phyloP scores from a whole-genome alignment of 129 eudicot genomes.

The Lactuca saligna region DNA sequence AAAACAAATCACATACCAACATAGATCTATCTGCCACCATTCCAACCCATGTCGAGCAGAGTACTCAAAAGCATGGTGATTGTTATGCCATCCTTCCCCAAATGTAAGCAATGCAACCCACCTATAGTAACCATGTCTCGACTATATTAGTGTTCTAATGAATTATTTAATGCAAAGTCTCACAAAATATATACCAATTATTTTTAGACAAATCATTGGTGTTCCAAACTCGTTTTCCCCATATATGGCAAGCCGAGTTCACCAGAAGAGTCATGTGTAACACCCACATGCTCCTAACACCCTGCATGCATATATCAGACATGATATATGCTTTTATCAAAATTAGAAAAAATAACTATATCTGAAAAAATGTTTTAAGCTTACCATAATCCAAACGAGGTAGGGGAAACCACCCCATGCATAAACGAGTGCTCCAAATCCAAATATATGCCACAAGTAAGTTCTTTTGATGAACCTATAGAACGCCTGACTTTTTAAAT shows the following conservation, averaged over 20 bases:
- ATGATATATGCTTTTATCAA: not conserved
- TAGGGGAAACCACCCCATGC: conserved; percentile 77
- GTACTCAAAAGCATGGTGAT: conserved; percentile 78
- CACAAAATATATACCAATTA: conserved; percentile 56
- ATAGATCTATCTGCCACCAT: conserved; percentile 87
- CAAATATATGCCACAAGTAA: conserved; percentile 56
- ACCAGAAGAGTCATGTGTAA: conserved; percentile 64
- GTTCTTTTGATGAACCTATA: conserved; percentile 58
- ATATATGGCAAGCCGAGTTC: conserved; percentile 74
- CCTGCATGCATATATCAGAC: conserved; percentile 31
- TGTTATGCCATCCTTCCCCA: conserved; percentile 84
- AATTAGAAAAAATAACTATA: not conserved
- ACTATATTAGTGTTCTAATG: not conserved
- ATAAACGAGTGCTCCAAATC: conserved; percentile 54
- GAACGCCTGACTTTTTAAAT: conserved; percentile 68
- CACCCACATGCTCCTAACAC: conserved; percentile 57
- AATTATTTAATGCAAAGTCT: not conserved
- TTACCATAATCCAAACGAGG: conserved; percentile 82
- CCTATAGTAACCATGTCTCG: conserved; percentile 27
- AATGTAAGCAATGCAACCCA: conserved; percentile 64
- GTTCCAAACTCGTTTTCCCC: conserved; percentile 72
- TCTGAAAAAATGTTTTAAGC: too few species aligned
- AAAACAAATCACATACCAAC: conserved; percentile 65
- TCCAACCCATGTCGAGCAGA: conserved; percentile 87
- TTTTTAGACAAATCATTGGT: conserved; percentile 57